Evolutionary conservation across 768 basidiomycete species (phyloP), one percentile per base, ranked within the genome.

Genomic region (Cubamyces sp.): DNA sequence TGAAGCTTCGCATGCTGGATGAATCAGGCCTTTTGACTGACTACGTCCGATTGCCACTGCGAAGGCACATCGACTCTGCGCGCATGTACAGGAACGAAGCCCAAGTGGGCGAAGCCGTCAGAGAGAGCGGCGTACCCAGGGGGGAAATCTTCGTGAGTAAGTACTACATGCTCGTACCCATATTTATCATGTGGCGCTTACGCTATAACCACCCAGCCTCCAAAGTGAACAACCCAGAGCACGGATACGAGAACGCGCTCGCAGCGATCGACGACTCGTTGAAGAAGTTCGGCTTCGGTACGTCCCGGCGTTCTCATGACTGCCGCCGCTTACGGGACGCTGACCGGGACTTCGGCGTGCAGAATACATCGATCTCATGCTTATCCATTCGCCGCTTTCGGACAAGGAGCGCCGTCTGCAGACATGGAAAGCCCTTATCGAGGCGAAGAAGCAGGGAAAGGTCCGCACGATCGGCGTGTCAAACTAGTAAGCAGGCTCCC

Each of bases 391-490:
- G 62, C 87, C 92, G 0, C 73, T 79, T 6, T 82, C 86, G 18
- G 91, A 89, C 5, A 82, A 78, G 19, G 80, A 85, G 61, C 78
- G 77, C 28, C 87, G 92, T 19, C 75, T 93, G n/a, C 82, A 78
- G 21, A 87, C 90, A 0, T 94, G 88, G 76, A 84, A 79, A 51
- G 90, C 88, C 7, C 77, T 94, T 12, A 72, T 86, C 5, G 85
- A 87, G 39, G 82, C 83, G n/a, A 82, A 82, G 64, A 69, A 76
- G 28, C 81, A 75, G 3, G 91, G 92, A 3, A 90, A 90, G 67
- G 81, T 92, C 53, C 80, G 82, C 63, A 79, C 80, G 5, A 83
- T 91, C n/a, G 92, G 92, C 2, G 92, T 94, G 7, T 92, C 90
- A 1, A 94, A 94, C 74, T 94, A 86, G 90, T 91, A 66, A 49